Percentiles rank a stretch among this genome's conserved stretches.
Evolutionary conservation across 2,329 filamentous ascomycete species (phyloP).

Genomic region (Alternaria sp.): DNA sequence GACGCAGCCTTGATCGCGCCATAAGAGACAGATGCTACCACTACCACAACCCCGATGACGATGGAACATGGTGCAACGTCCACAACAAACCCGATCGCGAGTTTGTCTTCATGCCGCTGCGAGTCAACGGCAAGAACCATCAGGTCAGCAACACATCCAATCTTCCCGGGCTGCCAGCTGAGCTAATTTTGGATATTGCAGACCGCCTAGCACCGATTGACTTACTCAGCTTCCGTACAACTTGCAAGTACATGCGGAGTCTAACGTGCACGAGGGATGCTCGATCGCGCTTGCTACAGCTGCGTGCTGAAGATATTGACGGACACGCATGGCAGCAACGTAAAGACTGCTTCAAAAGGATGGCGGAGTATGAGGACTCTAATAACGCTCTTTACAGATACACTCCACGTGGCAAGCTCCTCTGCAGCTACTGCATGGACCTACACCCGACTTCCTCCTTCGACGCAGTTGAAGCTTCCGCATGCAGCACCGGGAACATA

Average conservation of each 20-base stretch:
- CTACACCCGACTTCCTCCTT: background rate
- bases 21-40: too few relatives aligned
- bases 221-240: background rate
- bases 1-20: background rate
- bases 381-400: background rate
- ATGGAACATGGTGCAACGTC: background rate
- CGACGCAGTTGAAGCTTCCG: accelerated
- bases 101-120: background rate
- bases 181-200: background rate
- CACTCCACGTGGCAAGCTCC: background rate
- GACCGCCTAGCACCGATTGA: background rate
- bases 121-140: background rate
- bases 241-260: background rate
- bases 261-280: background rate
- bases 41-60: too few relatives aligned
- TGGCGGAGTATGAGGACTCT: background rate
- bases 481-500: accelerated
- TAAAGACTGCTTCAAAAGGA: background rate
- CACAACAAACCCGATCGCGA: background rate
- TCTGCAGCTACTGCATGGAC: background rate
- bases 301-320: too few relatives aligned
- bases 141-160: background rate
- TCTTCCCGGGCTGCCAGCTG: background rate
- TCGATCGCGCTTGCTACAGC: too few relatives aligned
- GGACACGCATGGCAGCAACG: background rate